A percentile compares a stretch with the other conserved stretches of the same genome.
phyloP scores from a whole-genome alignment of 139 green algal species.

The Chlorella sp. region DNA sequence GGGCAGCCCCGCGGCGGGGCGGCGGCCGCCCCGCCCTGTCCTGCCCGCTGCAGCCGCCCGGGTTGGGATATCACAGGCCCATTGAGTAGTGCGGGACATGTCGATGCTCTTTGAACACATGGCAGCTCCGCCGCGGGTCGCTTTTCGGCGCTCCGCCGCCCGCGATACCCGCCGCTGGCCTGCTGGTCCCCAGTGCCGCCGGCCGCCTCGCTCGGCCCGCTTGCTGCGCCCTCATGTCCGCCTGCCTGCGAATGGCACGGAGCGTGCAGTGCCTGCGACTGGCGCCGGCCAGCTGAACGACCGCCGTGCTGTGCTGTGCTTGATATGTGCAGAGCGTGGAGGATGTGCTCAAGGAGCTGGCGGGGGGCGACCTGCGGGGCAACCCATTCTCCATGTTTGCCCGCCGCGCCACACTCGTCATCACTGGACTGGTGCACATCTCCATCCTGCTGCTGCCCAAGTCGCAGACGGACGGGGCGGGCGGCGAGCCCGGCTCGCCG shows the following conservation, averaged over 20 bases:
- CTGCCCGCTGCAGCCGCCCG: too few relatives aligned
- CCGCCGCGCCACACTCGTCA: constrained; percentile 27
- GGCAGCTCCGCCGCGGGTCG: too few relatives aligned
- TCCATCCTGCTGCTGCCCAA: constrained; percentile 32
- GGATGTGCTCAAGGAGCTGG: constrained; percentile 21
- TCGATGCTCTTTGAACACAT: too few relatives aligned
- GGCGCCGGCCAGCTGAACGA: too few relatives aligned
- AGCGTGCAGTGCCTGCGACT: too few relatives aligned
- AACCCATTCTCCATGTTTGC: constrained; percentile 28
- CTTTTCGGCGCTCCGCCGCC: too few relatives aligned
- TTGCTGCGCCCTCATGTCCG: neutral
- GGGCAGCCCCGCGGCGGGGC: neutral
- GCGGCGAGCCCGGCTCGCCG: neutral
- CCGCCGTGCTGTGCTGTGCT: too few relatives aligned
- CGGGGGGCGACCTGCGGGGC: neutral
- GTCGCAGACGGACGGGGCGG: constrained; percentile 2
- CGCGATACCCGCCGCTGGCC: too few relatives aligned
- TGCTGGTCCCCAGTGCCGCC: constrained; percentile 14
- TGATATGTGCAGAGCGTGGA: constrained; percentile 22
- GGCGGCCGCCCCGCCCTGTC: neutral
- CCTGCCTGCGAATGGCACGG: too few relatives aligned
- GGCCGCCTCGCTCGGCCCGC: neutral
- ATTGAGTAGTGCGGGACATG: too few relatives aligned
- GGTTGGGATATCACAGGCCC: too few relatives aligned
- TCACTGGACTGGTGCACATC: constrained; percentile 39